Percentiles rank a stretch among this genome's conserved stretches.
Evolutionary conservation across 1,284 basidiomycete genomes (phyloP).

Genomic region (Moesziomyces antarcticus): DNA sequence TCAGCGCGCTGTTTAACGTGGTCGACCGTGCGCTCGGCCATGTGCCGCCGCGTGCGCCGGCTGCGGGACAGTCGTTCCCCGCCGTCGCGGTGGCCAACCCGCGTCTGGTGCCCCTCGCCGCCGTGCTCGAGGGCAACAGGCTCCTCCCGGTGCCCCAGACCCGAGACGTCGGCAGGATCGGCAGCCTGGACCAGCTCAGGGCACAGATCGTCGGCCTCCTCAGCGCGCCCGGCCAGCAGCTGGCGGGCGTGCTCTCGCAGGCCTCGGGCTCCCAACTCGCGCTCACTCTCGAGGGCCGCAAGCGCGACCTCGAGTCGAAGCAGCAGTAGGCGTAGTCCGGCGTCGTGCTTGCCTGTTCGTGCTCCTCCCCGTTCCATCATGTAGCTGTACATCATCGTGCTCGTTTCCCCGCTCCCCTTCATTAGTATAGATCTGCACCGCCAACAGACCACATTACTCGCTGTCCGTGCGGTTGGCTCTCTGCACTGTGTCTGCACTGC

Average conservation of each 20-base stretch:
- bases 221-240: conserved; percentile 52
- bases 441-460: no score
- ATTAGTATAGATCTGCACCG: conserved; percentile 13
- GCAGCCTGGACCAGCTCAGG: conserved; percentile 51
- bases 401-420: background rate
- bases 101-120: conserved; percentile 54
- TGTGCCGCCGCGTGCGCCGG: conserved; percentile 28
- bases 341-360: background rate
- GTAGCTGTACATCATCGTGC: background rate
- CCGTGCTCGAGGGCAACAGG: conserved; percentile 50
- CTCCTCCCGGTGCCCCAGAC: conserved; percentile 53
- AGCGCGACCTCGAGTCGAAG: conserved; percentile 57
- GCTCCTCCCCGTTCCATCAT: background rate
- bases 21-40: conserved; percentile 55
- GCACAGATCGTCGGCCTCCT: conserved; percentile 65
- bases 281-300: conserved; percentile 58
- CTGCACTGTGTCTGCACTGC: background rate
- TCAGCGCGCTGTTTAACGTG: conserved; percentile 53
- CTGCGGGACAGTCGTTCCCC: conserved; percentile 13
- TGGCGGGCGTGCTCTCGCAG: conserved; percentile 57
- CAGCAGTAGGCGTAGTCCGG: conserved; percentile 8
- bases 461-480: background rate
- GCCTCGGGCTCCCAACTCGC: conserved; percentile 56
- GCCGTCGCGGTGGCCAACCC: conserved; percentile 46
- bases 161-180: conserved; percentile 54